Evolutionary conservation across 2,329 filamentous ascomycete genomes (phyloP).

Genomic region (Emmonsiellopsis sp.): DNA sequence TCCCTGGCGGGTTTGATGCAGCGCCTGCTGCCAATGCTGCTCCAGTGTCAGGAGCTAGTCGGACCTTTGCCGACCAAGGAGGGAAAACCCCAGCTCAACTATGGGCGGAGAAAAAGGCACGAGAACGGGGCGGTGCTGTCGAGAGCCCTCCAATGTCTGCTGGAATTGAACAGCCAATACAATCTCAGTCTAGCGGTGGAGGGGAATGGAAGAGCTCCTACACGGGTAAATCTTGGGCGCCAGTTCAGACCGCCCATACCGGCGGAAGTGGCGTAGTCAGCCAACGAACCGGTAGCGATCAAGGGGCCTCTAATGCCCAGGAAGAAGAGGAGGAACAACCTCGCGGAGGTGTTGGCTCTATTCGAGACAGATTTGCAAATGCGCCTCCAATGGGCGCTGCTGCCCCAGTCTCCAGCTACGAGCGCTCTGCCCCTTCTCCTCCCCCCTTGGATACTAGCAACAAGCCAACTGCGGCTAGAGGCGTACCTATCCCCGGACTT

Average conservation of each 20-base stretch:
- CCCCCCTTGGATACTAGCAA: conserved; percentile 58
- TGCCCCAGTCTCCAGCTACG: conserved; percentile 28
- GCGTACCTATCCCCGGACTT: conserved; percentile 70
- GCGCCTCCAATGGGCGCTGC: conserved; percentile 57
- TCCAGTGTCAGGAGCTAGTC: conserved; percentile 70
- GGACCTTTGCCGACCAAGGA: conserved; percentile 87
- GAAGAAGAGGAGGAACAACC: conserved; percentile 37
- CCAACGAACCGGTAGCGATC: conserved; percentile 3
- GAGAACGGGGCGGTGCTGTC: conserved; percentile 55
- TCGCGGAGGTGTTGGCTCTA: conserved; percentile 58
- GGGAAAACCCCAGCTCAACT: conserved; percentile 95
- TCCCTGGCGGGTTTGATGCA: conserved; percentile 59
- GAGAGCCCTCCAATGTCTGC: conserved; percentile 39
- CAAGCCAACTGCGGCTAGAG: conserved; percentile 58
- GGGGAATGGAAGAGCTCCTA: conserved; percentile 87
- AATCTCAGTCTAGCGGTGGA: conserved; percentile 62
- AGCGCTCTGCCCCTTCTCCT: conserved; percentile 40
- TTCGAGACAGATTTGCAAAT: conserved; percentile 76
- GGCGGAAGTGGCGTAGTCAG: conserved; percentile 43
- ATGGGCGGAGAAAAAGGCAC: conserved; percentile 96
- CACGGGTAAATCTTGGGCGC: conserved; percentile 77
- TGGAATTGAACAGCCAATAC: conserved; percentile 42
- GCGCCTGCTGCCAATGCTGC: conserved; percentile 47
- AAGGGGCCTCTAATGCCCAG: neutral
- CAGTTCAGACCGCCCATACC: conserved; percentile 67